Evolutionary conservation across 768 basidiomycete genomes (phyloP).

Genomic region (Tulasnella sp.): DNA sequence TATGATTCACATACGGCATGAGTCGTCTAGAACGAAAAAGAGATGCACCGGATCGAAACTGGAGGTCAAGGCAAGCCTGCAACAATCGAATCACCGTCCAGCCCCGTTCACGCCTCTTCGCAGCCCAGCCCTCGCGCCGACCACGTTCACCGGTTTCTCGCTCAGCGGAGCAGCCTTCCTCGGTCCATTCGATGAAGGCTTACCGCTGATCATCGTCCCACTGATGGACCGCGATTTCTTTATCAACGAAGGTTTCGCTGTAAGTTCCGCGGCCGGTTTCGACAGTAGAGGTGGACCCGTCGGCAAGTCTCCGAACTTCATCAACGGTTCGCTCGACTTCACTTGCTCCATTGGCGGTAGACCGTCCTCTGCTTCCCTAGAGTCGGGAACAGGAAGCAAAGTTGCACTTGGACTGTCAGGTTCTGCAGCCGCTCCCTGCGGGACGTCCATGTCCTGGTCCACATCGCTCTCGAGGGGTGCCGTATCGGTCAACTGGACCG

Average conservation of each 20-base stretch:
- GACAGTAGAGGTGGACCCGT: not conserved
- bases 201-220: not conserved
- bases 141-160: not conserved
- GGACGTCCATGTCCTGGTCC: not conserved
- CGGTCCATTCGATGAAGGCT: not conserved
- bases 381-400: not conserved
- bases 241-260: not conserved
- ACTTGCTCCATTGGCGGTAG: not conserved
- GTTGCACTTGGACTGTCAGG: not conserved
- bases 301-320: not conserved
- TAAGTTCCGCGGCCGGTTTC: not conserved
- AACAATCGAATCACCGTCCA: not conserved
- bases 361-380: not conserved
- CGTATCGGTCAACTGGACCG: not conserved
- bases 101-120: not conserved
- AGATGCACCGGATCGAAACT: not conserved
- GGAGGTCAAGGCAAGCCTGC: not conserved
- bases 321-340: not conserved
- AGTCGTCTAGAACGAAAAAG: not conserved
- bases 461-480: not conserved
- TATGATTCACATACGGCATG: not conserved
- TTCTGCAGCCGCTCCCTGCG: not conserved
- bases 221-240: not conserved
- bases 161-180: not conserved
- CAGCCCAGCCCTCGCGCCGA: not conserved